Base-by-base conservation (phyloP, 768 basidiomycete genomes). In the Boletus coccyginus region DNA sequence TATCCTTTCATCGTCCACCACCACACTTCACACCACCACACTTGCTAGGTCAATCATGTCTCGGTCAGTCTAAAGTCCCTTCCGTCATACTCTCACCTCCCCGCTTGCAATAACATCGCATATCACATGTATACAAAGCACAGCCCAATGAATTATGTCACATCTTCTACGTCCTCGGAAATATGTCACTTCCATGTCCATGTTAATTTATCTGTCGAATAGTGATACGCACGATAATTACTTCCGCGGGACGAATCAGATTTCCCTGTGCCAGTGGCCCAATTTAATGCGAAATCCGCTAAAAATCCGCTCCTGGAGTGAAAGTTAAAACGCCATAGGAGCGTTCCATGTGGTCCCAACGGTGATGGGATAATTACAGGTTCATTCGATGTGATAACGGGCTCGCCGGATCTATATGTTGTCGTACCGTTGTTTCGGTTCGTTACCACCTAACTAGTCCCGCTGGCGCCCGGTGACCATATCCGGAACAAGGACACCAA, bases 381-480 rank as follows among this genome's bases (percentile, higher is more conserved):
- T 27, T 36, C 35, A 32, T 46, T 41, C 16, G 41, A 42, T n/a
- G 16, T 39, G 65, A 61, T 63, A 60, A 63, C 45, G 48, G 46
- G 33, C 21, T 42, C 21, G 41, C 42, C 52, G 57, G 57, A 61
- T 47, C 62, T 53, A 58, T 63, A 56, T 63, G 58, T 56, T 16
- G 27, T 61, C 50, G 46, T 66, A 59, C 67, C 67, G 27, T 41
- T 61, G n/a, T 58, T 35, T 57, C 55, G 67, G 67, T 59, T 60
- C 67, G 61, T 65, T 53, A 48, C 58, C 45, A 32, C 61, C 53
- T 19, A 14, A 19, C 19, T 36, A 10, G 53, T 16, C 14, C 46
- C 44, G 39, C 43, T 43, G 54, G 56, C 52, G 39, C 36, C 46
- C 64, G 44, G 14, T 19, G 38, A 24, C 60, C 55, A 47, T 38